These are phyloP conservation scores for Lobosporangium transversale DNA, from an alignment of 192 early-diverging fungal genomes.

Conservation along the genomic window DNA sequence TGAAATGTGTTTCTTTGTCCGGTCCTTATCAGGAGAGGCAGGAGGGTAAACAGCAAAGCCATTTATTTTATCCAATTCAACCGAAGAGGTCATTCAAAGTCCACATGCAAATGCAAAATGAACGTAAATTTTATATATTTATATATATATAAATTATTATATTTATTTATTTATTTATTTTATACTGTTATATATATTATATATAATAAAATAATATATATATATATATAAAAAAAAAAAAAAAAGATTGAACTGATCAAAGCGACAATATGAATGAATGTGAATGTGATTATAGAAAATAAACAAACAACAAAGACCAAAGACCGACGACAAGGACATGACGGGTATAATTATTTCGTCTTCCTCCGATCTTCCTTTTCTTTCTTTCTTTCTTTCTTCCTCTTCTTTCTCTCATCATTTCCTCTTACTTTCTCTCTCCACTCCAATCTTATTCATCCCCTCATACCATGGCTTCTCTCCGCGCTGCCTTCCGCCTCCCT, in stretches of 20 bases:
- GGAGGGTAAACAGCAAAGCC: neutral
- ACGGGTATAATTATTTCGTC: neutral
- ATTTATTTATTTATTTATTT: neutral
- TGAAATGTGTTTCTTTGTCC: neutral
- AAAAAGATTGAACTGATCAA: neutral
- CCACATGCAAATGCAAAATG: conserved; percentile 25
- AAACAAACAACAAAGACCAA: conserved; percentile 15
- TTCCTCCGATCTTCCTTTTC: neutral
- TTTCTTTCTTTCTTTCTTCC: conserved; percentile 10
- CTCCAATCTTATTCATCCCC: conserved; percentile 5
- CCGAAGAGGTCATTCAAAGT: neutral
- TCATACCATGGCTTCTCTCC: conserved; percentile 50
- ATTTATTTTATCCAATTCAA: neutral
- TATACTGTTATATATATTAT: neutral
- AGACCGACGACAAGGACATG: conserved; percentile 6
- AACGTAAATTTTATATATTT: neutral
- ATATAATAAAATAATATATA: neutral
- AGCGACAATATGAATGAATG: neutral
- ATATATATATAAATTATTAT: neutral
- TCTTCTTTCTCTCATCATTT: conserved; percentile 3
- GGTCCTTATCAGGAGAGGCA: conserved; percentile 36
- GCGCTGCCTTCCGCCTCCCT: conserved; percentile 53
- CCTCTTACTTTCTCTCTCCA: neutral
- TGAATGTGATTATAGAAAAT: neutral
- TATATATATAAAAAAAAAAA: neutral